These are phyloP conservation scores for Pichia occidentalis DNA, from an alignment of 805 yeast genomes.

Conservation along the genomic window DNA sequence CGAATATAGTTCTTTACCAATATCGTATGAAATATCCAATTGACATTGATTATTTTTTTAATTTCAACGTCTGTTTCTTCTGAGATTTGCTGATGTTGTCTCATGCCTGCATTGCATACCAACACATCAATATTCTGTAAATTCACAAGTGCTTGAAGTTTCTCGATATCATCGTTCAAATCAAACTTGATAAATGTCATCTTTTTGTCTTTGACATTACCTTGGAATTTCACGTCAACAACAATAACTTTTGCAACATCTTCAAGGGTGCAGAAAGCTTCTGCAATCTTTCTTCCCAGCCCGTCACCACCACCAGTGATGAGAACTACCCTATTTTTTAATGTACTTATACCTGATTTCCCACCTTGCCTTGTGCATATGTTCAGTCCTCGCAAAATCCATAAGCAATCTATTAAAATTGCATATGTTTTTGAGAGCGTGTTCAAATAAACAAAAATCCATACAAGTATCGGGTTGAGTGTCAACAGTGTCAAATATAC, in stretches of 20 bases:
- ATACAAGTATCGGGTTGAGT: constrained; percentile 12
- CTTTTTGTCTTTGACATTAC: constrained; percentile 12
- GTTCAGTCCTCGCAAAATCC: constrained; percentile 21
- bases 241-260: constrained; percentile 24
- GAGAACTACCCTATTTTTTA: neutral
- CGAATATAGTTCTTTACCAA: constrained; percentile 29
- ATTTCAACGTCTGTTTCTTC: constrained; percentile 23
- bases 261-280: constrained; percentile 1
- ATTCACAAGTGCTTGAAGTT: constrained; percentile 23
- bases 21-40: constrained; percentile 38
- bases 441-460: constrained; percentile 5
- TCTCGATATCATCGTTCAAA: constrained; percentile 14
- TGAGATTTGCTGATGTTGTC: constrained; percentile 32
- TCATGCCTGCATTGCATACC: constrained; percentile 45
- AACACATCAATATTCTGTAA: constrained; percentile 26
- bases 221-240: constrained; percentile 28
- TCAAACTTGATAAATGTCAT: constrained; percentile 26
- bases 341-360: neutral
- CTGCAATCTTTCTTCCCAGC: constrained; percentile 38
- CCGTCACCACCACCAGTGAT: constrained; percentile 47
- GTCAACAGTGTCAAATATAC: constrained; percentile 11
- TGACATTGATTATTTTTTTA: constrained; percentile 32
- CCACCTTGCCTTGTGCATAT: neutral
- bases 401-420: constrained; percentile 14
- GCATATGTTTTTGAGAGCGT: neutral